phyloP scores from a whole-genome alignment of 2,329 filamentous ascomycete genomes.

The Graphilbum ipis-grandicollis region DNA sequence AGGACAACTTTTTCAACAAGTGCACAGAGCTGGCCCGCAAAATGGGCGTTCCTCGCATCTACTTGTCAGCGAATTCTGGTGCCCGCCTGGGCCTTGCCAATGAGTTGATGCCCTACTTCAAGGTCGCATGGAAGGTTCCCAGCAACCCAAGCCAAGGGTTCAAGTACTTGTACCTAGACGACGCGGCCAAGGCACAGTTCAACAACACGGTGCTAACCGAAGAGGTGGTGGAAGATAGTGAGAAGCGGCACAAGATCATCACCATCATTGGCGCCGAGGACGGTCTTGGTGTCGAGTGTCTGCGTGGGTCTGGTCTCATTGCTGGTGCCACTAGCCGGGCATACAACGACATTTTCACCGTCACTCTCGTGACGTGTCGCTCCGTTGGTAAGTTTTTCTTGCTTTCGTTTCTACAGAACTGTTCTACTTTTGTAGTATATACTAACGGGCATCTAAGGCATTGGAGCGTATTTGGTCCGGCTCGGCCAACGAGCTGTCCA shows the following conservation, averaged over 20 bases:
- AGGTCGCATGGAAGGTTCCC: slow-evolving; percentile 85
- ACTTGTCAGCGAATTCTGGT: slow-evolving; percentile 96
- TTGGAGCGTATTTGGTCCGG: slow-evolving; percentile 95
- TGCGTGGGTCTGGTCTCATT: slow-evolving; percentile 94
- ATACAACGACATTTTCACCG: slow-evolving; percentile 97
- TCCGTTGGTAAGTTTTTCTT: slow-evolving; percentile 53
- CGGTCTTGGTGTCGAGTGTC: slow-evolving; percentile 90
- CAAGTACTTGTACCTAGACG: slow-evolving; percentile 90
- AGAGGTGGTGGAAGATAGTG: slow-evolving; percentile 66
- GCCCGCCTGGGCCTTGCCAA: slow-evolving; percentile 93
- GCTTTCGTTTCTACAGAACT: too few relatives aligned
- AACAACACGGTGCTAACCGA: slow-evolving; percentile 82
- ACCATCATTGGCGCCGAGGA: slow-evolving; percentile 89
- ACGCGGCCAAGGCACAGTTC: slow-evolving; percentile 72
- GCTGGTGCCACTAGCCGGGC: slow-evolving; percentile 92
- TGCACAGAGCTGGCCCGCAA: slow-evolving; percentile 87
- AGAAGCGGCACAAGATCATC: slow-evolving; percentile 84
- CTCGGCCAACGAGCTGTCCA: slow-evolving; percentile 97
- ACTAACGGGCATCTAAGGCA: slow-evolving; percentile 39
- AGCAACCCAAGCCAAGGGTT: slow-evolving; percentile 73
- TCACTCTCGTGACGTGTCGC: slow-evolving; percentile 91
- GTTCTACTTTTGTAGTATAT: neutral
- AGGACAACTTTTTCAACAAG: slow-evolving; percentile 98
- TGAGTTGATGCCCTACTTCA: slow-evolving; percentile 93
- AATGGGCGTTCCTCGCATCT: slow-evolving; percentile 89